Evolutionary conservation across 257 asterid species (phyloP).

Genomic region (Knoxia roxburghii): DNA sequence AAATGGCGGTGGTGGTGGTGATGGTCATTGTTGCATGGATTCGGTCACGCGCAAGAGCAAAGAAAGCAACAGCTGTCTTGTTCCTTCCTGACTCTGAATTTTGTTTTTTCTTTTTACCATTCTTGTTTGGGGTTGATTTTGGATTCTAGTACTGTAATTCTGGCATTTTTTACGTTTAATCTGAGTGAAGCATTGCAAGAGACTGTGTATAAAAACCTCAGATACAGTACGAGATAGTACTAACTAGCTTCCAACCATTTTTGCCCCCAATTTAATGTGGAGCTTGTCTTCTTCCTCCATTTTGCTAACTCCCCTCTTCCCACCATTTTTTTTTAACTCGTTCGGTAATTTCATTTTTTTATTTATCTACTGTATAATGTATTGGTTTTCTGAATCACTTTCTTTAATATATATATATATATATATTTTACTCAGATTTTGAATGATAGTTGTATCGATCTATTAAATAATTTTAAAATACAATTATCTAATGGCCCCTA

Average conservation of each 20-base stretch:
- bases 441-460: too few relatives aligned
- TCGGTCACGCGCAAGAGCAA: slow-evolving; percentile 17
- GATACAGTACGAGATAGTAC: too few relatives aligned
- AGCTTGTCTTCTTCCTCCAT: slow-evolving; percentile 5
- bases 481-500: too few relatives aligned
- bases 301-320: neutral
- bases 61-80: slow-evolving; percentile 17
- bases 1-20: neutral
- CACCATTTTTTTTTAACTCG: neutral
- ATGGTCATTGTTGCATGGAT: slow-evolving; percentile 11
- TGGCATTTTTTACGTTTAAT: neutral
- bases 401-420: too few relatives aligned
- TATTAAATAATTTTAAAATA: too few relatives aligned
- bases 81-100: neutral
- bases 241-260: neutral
- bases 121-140: neutral
- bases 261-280: slow-evolving; percentile 10
- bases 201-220: slow-evolving; percentile 4
- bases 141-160: neutral
- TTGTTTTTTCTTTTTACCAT: neutral
- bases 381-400: too few relatives aligned
- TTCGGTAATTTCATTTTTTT: too few relatives aligned
- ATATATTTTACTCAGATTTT: too few relatives aligned
- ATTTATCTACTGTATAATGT: neutral
- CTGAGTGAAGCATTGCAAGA: neutral